Conservation (phyloP, 1,139 yeast species). For the Pichia sp. region DNA sequence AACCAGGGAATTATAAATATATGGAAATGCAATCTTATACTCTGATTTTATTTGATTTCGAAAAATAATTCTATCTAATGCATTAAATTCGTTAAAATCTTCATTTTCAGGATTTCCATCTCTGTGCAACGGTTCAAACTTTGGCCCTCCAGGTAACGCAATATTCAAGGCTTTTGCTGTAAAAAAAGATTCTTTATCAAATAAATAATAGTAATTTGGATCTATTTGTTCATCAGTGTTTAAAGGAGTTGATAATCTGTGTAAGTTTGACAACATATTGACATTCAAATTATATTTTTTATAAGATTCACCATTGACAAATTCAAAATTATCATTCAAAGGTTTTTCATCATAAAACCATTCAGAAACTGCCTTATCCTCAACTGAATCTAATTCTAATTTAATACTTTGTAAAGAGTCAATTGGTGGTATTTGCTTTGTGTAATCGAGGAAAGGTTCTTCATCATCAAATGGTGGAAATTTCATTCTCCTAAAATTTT, state of each 20-base stretch:
- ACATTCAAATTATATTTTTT: constrained; percentile 62
- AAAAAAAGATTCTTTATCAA: constrained; percentile 70
- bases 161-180: constrained; percentile 87
- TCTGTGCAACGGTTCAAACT: constrained; percentile 81
- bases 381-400: constrained; percentile 54
- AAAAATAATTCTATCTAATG: constrained; percentile 79
- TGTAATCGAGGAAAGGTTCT: constrained; percentile 84
- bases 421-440: constrained; percentile 66
- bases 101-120: constrained; percentile 61
- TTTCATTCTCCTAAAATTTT: constrained; percentile 83
- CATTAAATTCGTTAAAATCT: constrained; percentile 84
- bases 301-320: constrained; percentile 74
- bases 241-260: constrained; percentile 65
- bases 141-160: constrained; percentile 93
- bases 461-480: constrained; percentile 98
- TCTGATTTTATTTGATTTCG: constrained; percentile 74
- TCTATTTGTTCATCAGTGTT: constrained; percentile 45
- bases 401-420: constrained; percentile 68
- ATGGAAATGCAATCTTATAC: constrained; percentile 80
- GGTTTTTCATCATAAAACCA: constrained; percentile 81
- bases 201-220: constrained; percentile 57
- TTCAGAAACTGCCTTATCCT: constrained; percentile 52
- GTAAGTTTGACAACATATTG: constrained; percentile 57
- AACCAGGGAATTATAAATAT: constrained; percentile 73
- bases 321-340: constrained; percentile 46